These are phyloP conservation scores for Podospora pseudocomata DNA, from an alignment of 495 filamentous ascomycete species.

Conservation along the genomic window DNA sequence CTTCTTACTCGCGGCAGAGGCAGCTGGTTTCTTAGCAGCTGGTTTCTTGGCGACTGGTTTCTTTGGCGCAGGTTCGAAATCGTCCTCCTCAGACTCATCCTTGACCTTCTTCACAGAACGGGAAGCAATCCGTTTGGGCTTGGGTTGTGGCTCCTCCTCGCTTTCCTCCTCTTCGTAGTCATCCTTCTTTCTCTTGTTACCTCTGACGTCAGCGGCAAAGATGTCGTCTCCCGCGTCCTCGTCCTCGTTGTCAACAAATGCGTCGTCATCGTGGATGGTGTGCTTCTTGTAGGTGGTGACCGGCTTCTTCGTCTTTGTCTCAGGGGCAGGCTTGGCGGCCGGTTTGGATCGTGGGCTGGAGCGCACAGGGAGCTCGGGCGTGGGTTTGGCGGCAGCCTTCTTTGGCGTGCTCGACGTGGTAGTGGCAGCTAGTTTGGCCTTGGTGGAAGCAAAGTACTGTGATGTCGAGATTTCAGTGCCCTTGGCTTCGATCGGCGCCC, in stretches of 20 bases:
- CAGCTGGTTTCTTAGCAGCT: conserved; percentile 26
- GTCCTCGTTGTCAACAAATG: conserved; percentile 53
- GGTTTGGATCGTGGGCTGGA: conserved; percentile 43
- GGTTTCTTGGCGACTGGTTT: conserved; percentile 37
- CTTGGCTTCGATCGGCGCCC: conserved; percentile 33
- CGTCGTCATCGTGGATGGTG: conserved; percentile 45
- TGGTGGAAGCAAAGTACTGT: conserved; percentile 48
- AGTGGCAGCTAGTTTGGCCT: conserved; percentile 33
- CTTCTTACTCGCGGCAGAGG: conserved; percentile 40
- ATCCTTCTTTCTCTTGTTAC: conserved; percentile 60
- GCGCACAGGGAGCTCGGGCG: conserved; percentile 34
- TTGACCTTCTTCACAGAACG: conserved; percentile 39
- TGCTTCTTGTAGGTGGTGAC: conserved; percentile 31
- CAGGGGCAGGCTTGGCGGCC: conserved; percentile 23
- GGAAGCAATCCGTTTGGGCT: conserved; percentile 47
- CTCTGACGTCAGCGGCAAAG: conserved; percentile 61
- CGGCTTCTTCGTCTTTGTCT: conserved; percentile 28
- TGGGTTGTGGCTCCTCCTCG: conserved; percentile 51
- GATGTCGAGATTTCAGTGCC: conserved; percentile 45
- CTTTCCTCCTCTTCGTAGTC: conserved; percentile 63
- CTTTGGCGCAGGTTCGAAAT: conserved; percentile 29
- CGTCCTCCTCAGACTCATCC: conserved; percentile 43
- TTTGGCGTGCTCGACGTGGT: conserved; percentile 32
- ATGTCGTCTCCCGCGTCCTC: conserved; percentile 71
- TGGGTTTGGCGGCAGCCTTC: conserved; percentile 24